These are phyloP conservation scores for Suhomyces ambrosiae DNA, from an alignment of 1,139 yeast genomes.

Conservation along the genomic window DNA sequence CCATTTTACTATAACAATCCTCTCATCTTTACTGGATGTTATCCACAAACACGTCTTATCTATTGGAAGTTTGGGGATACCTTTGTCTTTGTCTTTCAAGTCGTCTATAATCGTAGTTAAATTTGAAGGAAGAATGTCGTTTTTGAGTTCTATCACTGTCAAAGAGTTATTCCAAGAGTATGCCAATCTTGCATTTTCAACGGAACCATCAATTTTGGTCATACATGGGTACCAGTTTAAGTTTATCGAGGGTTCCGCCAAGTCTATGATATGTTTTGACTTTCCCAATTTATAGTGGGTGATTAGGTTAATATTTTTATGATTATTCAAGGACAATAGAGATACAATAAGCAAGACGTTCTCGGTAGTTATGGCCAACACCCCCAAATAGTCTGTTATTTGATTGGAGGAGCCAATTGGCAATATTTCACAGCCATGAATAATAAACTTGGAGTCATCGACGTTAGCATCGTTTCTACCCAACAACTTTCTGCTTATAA, in stretches of 20 bases:
- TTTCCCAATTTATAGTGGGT: constrained; percentile 57
- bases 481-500: constrained; percentile 52
- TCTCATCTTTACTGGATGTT: constrained; percentile 33
- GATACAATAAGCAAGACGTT: constrained; percentile 56
- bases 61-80: constrained; percentile 41
- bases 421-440: constrained; percentile 41
- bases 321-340: constrained; percentile 49
- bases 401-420: constrained; percentile 58
- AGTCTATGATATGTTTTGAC: constrained; percentile 34
- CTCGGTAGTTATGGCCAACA: constrained; percentile 63
- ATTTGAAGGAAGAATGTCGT: constrained; percentile 31
- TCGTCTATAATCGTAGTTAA: constrained; percentile 33
- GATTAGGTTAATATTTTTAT: constrained; percentile 32
- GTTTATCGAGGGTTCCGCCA: constrained; percentile 23
- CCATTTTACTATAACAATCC: constrained; percentile 64
- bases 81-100: constrained; percentile 43
- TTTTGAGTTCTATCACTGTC: constrained; percentile 55
- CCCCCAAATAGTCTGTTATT: constrained; percentile 56
- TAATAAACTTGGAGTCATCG: constrained; percentile 18
- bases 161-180: constrained; percentile 67
- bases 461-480: constrained; percentile 48
- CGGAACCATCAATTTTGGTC: constrained; percentile 19
- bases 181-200: constrained; percentile 55
- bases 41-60: constrained; percentile 50
- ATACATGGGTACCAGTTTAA: constrained; percentile 60